Conservation (phyloP, 768 basidiomycete genomes). For the Tubosaeta brunneosetosa region DNA sequence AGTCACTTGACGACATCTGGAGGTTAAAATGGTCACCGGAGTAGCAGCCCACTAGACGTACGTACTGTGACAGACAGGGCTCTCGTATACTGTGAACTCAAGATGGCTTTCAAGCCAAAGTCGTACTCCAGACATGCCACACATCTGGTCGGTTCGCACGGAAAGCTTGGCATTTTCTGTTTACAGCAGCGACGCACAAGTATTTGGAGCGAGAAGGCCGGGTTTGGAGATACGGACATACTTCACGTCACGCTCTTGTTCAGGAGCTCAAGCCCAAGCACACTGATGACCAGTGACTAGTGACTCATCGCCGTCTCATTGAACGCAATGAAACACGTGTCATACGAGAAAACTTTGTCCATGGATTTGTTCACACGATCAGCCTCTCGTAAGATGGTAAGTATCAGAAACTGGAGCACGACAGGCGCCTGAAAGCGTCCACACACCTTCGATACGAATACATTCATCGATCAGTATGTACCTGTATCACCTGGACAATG, state of each 20-base stretch:
- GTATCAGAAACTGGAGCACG: neutral
- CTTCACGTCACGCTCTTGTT: neutral
- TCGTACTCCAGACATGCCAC: slow-evolving; percentile 50
- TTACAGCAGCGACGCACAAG: too few relatives aligned
- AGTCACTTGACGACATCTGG: slow-evolving; percentile 32
- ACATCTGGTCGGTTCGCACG: slow-evolving; percentile 57
- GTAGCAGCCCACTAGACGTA: neutral
- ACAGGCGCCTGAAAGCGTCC: too few relatives aligned
- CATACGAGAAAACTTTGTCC: too few relatives aligned
- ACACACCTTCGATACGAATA: neutral
- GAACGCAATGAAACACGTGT: neutral
- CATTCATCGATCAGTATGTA: neutral
- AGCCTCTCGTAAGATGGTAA: neutral
- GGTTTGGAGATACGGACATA: neutral
- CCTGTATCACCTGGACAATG: neutral
- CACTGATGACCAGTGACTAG: too few relatives aligned
- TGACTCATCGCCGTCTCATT: neutral
- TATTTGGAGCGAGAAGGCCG: too few relatives aligned
- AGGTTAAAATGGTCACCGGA: neutral
- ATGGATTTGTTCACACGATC: neutral
- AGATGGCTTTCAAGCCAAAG: neutral
- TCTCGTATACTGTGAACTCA: too few relatives aligned
- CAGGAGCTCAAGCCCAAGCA: neutral
- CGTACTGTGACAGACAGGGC: too few relatives aligned
- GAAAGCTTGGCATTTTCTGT: slow-evolving; percentile 16